These are phyloP conservation scores for Arctostaphylos glauca DNA, from an alignment of 148 eudicot species.

Conservation along the genomic window DNA sequence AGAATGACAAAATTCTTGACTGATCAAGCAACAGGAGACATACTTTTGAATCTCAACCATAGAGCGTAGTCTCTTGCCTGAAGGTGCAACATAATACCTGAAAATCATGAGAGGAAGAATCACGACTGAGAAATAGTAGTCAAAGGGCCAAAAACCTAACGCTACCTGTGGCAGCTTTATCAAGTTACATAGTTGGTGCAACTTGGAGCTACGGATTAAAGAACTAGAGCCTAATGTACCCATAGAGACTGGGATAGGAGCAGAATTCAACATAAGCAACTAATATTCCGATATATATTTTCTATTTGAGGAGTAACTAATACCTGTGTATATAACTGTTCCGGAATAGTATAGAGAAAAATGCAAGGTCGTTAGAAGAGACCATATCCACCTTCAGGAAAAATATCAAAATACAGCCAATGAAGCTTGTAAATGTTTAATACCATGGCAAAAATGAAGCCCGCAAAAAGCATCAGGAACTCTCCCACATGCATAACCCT, in stretches of 20 bases:
- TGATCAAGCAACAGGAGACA: neutral
- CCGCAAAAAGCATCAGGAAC: too few species aligned
- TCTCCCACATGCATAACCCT: too few species aligned
- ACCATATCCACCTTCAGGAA: too few species aligned
- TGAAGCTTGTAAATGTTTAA: too few species aligned
- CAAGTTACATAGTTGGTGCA: neutral
- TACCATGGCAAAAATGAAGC: too few species aligned
- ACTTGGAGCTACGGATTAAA: neutral
- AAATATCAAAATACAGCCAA: too few species aligned
- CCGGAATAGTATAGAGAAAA: neutral
- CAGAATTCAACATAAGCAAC: neutral
- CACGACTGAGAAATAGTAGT: neutral
- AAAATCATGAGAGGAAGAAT: constrained; percentile 16
- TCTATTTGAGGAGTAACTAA: neutral
- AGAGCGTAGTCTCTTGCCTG: constrained; percentile 84
- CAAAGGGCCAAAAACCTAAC: constrained; percentile 9
- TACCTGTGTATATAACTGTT: neutral
- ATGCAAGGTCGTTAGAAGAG: neutral
- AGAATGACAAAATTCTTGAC: neutral
- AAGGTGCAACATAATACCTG: constrained; percentile 90
- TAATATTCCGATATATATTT: neutral
- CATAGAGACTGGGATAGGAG: neutral
- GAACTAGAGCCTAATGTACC: neutral
- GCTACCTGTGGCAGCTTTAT: neutral
- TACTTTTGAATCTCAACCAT: constrained; percentile 87